Conservation (phyloP, 1,284 basidiomycete species). For the Trichosporon coremiiforme region DNA sequence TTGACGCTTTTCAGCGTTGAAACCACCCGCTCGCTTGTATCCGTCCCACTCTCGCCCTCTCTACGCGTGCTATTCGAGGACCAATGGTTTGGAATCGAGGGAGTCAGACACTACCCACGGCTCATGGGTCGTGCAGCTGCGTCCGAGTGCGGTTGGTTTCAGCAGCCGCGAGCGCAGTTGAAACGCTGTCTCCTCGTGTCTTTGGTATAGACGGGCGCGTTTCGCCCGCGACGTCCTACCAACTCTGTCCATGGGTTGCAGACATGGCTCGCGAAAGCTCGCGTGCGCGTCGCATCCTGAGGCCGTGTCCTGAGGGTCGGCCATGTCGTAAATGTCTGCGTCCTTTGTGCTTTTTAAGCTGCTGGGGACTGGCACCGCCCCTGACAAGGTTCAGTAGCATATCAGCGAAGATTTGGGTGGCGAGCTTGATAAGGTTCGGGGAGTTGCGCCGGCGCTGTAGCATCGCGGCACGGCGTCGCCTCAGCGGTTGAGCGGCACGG, state of each 20-base stretch:
- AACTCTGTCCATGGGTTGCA: not conserved
- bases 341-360: slow-evolving; percentile 4
- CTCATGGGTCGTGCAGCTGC: not conserved
- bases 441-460: not conserved
- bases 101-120: not conserved
- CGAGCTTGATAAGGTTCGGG: not conserved
- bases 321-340: slow-evolving; percentile 6
- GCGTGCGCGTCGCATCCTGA: slow-evolving; percentile 6
- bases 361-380: not conserved
- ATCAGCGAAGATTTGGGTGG: not conserved
- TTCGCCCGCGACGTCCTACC: not conserved
- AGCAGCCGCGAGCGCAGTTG: not conserved
- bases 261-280: not conserved
- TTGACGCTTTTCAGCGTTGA: not conserved
- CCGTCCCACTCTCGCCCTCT: not conserved
- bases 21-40: not conserved
- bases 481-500: not conserved
- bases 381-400: not conserved
- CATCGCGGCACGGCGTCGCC: not conserved
- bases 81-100: not conserved
- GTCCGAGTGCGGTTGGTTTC: not conserved
- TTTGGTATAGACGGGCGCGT: too few relatives aligned
- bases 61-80: not conserved
- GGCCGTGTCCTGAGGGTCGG: slow-evolving; percentile 2
- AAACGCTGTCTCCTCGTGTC: too few relatives aligned